Percentiles rank a stretch among this genome's conserved stretches.
phyloP scores from a whole-genome alignment of 306 rosid genomes.

The Adenanthera pavonina region DNA sequence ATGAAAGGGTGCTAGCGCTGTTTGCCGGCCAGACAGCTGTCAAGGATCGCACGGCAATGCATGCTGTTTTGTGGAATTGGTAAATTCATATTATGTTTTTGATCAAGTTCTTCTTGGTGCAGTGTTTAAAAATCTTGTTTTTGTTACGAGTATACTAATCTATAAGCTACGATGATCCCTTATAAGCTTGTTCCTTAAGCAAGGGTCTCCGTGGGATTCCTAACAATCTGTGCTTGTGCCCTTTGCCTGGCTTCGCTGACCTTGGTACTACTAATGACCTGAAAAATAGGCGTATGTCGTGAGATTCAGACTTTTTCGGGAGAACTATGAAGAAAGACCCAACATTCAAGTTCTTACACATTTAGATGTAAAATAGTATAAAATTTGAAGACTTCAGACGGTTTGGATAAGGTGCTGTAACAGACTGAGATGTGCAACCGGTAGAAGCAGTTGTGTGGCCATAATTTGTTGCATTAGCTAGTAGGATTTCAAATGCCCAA shows the following conservation, averaged over 20 bases:
- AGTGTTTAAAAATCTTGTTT: neutral
- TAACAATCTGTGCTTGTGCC: neutral
- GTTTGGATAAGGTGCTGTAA: neutral
- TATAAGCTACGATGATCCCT: neutral
- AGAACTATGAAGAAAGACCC: too few relatives aligned
- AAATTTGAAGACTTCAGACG: too few relatives aligned
- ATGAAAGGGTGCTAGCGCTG: slow-evolving; percentile 82
- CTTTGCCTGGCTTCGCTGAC: slow-evolving; percentile 5
- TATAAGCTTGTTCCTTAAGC: neutral
- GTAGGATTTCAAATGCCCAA: too few relatives aligned
- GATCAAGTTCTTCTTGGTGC: slow-evolving; percentile 22
- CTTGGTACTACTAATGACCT: neutral
- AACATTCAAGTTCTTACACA: too few relatives aligned
- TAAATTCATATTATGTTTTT: slow-evolving; percentile 35
- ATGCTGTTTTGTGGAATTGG: slow-evolving; percentile 95
- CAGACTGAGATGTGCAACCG: neutral
- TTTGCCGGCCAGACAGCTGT: slow-evolving; percentile 64
- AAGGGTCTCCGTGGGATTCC: neutral
- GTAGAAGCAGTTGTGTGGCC: too few relatives aligned
- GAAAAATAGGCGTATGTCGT: too few relatives aligned
- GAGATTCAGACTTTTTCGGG: too few relatives aligned
- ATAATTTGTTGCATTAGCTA: too few relatives aligned
- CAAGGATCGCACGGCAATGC: slow-evolving; percentile 79
- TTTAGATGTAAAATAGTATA: too few relatives aligned
- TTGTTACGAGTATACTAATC: neutral